phyloP scores from a whole-genome alignment of 805 yeast genomes.

The Kuraishia molischiana region DNA sequence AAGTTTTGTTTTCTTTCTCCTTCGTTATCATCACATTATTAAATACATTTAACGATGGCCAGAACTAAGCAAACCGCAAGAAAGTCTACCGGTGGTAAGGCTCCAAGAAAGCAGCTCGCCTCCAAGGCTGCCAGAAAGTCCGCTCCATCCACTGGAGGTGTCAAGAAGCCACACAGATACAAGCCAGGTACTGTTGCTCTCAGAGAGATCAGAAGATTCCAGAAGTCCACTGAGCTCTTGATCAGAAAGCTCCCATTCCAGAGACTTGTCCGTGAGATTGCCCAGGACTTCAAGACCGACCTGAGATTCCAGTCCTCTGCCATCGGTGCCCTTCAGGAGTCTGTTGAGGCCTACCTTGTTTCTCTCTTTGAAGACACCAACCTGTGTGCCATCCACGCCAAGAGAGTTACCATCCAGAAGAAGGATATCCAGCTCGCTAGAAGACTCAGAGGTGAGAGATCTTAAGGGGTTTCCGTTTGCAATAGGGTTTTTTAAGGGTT shows the following conservation, averaged over 20 bases:
- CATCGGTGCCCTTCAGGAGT: conserved; percentile 95
- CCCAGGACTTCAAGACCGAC: conserved; percentile 87
- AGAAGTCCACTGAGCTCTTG: conserved; percentile 88
- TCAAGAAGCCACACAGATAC: conserved; percentile 90
- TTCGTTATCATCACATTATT: not conserved
- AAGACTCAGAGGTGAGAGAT: conserved; percentile 95
- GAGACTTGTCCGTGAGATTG: conserved; percentile 91
- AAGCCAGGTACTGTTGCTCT: conserved; percentile 96
- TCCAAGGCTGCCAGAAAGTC: conserved; percentile 91
- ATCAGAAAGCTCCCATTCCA: conserved; percentile 97
- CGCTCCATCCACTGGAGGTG: conserved; percentile 89
- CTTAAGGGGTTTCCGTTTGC: no score
- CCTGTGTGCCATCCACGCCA: conserved; percentile 97
- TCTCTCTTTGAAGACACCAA: conserved; percentile 96
- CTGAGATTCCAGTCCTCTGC: conserved; percentile 97
- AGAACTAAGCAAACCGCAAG: conserved; percentile 92
- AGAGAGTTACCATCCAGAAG: conserved; percentile 98
- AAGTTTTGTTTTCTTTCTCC: no score
- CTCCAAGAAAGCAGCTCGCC: conserved; percentile 90
- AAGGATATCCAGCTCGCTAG: conserved; percentile 97
- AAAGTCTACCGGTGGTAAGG: conserved; percentile 93
- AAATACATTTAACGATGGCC: conserved; percentile 72
- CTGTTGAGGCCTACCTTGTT: conserved; percentile 96
- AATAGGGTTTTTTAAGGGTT: no score
- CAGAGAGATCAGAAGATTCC: conserved; percentile 96